Conservation (phyloP, 345 rosid genomes). For the Raphanus raphanistrum region DNA sequence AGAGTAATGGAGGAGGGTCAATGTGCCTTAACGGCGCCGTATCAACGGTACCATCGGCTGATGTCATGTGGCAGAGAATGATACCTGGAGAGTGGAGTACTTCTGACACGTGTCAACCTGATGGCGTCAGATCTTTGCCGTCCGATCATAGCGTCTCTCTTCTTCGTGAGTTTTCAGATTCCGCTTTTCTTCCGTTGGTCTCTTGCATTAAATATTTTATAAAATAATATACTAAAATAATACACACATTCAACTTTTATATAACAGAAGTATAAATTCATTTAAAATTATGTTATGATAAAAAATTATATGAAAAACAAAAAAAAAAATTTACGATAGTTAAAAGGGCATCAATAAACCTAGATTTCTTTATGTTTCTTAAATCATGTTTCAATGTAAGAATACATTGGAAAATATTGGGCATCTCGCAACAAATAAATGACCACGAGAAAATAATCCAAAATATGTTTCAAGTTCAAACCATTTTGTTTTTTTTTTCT, state of each 20-base stretch:
- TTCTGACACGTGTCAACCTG: slow-evolving; percentile 13
- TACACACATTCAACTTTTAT: neutral
- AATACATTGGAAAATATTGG: neutral
- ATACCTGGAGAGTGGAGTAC: slow-evolving; percentile 28
- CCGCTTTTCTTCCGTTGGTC: neutral
- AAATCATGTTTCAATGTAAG: neutral
- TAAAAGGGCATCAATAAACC: neutral
- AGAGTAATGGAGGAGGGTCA: neutral
- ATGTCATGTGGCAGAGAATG: slow-evolving; percentile 35
- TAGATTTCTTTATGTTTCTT: neutral
- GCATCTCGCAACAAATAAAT: neutral
- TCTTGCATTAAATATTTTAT: neutral
- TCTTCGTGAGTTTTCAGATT: neutral
- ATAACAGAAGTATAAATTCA: neutral
- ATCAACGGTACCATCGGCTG: slow-evolving; percentile 38
- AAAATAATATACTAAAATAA: neutral
- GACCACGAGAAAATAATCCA: neutral
- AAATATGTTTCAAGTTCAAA: neutral
- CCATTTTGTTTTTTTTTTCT: neutral
- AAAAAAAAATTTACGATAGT: neutral
- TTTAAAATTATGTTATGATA: neutral
- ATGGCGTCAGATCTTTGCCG: slow-evolving; percentile 17
- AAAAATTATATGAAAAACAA: neutral
- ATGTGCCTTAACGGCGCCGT: slow-evolving; percentile 33
- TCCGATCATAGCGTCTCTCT: slow-evolving; percentile 10